Evolutionary conservation across 805 yeast species (phyloP).

Genomic region (Kazachstania kunashirensis): DNA sequence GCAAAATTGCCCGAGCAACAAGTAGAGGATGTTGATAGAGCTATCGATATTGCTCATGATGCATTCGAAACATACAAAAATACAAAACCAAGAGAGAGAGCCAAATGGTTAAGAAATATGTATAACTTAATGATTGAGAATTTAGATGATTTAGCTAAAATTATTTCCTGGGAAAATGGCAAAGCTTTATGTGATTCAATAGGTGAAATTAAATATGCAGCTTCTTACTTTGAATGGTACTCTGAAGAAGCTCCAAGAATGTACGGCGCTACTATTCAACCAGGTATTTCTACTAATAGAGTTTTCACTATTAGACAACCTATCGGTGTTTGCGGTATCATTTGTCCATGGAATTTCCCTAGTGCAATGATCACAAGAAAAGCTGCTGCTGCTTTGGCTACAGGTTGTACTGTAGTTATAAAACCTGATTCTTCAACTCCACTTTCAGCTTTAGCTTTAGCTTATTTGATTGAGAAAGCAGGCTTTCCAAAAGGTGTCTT

Average conservation of each 20-base stretch:
- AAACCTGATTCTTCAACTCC: conserved; percentile 60
- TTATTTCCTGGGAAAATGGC: conserved; percentile 53
- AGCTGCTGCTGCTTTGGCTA: conserved; percentile 57
- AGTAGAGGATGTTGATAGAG: conserved; percentile 46
- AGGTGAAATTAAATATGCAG: conserved; percentile 51
- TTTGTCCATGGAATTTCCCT: conserved; percentile 64
- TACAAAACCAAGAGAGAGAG: conserved; percentile 41
- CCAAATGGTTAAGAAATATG: conserved; percentile 42
- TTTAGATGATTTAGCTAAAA: conserved; percentile 45
- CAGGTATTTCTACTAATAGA: conserved; percentile 41
- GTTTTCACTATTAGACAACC: conserved; percentile 49
- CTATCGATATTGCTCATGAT: conserved; percentile 39
- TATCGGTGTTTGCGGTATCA: conserved; percentile 53
- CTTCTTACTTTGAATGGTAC: conserved; percentile 82
- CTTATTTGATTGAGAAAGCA: conserved; percentile 44
- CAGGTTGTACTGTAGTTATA: conserved; percentile 50
- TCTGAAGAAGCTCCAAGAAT: conserved; percentile 53
- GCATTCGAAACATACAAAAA: conserved; percentile 39
- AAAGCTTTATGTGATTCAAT: conserved; percentile 44
- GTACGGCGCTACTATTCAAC: conserved; percentile 50
- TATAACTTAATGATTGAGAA: conserved; percentile 45
- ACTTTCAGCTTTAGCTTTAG: conserved; percentile 48
- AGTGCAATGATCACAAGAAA: conserved; percentile 59
- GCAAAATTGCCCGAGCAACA: conserved; percentile 57
- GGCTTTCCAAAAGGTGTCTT: conserved; percentile 53